A percentile compares a stretch with the other conserved stretches of the same genome.
These are phyloP conservation scores for Sphagnum magellanicum DNA, from an alignment of 228 moss, liverwort and hornwort species.

Conservation along the genomic window DNA sequence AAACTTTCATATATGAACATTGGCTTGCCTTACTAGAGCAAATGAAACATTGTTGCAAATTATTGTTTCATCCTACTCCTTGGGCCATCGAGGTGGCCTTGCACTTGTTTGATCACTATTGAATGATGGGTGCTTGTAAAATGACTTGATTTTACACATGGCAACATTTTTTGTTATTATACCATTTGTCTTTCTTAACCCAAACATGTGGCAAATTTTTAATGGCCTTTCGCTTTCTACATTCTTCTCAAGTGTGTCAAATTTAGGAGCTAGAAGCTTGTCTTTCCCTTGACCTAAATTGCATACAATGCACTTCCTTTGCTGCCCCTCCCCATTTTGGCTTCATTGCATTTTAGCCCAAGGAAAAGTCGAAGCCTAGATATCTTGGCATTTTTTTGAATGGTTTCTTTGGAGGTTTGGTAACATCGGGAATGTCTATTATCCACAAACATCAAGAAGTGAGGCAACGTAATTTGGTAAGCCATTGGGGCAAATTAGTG, in stretches of 20 bases:
- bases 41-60: too few species aligned
- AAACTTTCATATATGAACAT: too few species aligned
- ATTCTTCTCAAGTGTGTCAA: not conserved
- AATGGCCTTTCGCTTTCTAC: not conserved
- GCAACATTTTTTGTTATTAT: too few species aligned
- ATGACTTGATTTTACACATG: too few species aligned
- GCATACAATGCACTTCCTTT: not conserved
- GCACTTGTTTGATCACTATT: too few species aligned
- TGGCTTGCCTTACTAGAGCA: too few species aligned
- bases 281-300: not conserved
- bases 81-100: too few species aligned
- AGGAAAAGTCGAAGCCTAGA: not conserved
- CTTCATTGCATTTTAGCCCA: not conserved
- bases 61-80: too few species aligned
- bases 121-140: too few species aligned
- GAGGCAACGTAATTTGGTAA: too few species aligned
- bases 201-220: not conserved
- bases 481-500: too few species aligned
- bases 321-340: not conserved
- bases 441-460: too few species aligned
- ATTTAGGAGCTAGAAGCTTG: not conserved
- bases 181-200: not conserved
- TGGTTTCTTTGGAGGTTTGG: not conserved
- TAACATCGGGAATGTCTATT: not conserved
- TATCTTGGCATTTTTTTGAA: not conserved